These are phyloP conservation scores for Debaryomycetaceae sp. DNA, from an alignment of 1,139 yeast species.

Conservation along the genomic window DNA sequence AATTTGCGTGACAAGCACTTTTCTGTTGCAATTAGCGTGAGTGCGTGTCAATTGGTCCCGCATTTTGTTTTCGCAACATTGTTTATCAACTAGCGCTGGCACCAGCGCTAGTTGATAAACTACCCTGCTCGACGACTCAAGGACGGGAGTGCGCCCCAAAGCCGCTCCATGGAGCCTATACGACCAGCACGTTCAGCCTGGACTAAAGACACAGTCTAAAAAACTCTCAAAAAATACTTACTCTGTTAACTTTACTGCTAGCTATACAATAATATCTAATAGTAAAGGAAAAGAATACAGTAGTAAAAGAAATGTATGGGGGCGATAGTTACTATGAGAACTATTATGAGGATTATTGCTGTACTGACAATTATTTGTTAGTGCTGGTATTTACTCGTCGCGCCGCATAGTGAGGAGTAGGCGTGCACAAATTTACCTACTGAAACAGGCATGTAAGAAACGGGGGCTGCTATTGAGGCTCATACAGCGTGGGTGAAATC, in stretches of 20 bases:
- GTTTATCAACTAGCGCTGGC: neutral
- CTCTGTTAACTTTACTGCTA: conserved; percentile 1
- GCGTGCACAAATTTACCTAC: conserved; percentile 7
- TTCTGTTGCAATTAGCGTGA: neutral
- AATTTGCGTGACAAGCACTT: neutral
- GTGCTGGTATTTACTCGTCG: conserved; percentile 16
- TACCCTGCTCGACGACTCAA: neutral
- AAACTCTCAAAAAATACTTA: neutral
- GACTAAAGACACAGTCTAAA: neutral
- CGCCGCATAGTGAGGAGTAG: neutral
- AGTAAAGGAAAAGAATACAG: conserved; percentile 1
- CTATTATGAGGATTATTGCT: conserved; percentile 8
- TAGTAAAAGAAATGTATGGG: conserved; percentile 4
- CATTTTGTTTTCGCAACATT: conserved; percentile 3
- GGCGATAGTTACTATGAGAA: conserved; percentile 4
- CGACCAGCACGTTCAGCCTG: neutral
- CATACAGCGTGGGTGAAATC: too few species aligned
- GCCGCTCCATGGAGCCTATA: neutral
- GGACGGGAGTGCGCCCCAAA: neutral
- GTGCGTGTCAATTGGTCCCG: neutral
- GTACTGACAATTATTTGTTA: conserved; percentile 15
- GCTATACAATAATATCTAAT: neutral
- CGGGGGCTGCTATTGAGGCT: too few species aligned
- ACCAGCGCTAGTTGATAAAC: neutral
- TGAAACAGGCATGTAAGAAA: neutral